Percentiles rank a stretch among this genome's conserved stretches.
These are phyloP conservation scores for Populus nigra DNA, from an alignment of 345 rosid species.

Conservation along the genomic window DNA sequence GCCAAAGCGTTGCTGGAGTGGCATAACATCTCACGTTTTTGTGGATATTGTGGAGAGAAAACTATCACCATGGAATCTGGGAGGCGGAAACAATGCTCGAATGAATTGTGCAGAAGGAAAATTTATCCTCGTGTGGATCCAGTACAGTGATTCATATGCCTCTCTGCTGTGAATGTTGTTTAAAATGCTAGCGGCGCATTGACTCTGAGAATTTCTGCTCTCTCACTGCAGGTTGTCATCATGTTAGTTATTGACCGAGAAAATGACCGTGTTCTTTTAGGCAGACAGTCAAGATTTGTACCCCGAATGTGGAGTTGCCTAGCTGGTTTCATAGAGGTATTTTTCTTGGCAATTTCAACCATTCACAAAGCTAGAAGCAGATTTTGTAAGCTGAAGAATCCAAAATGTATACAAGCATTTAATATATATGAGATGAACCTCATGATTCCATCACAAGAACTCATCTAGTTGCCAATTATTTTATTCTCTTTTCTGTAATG, in stretches of 20 bases:
- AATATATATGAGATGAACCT: background rate
- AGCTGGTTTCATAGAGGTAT: conserved; percentile 93
- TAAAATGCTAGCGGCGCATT: conserved; percentile 7
- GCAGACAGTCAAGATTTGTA: conserved; percentile 80
- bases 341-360: conserved; percentile 3
- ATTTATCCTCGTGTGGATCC: conserved; percentile 94
- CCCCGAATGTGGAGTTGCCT: conserved; percentile 98
- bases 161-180: background rate
- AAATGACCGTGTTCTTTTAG: conserved; percentile 74
- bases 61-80: conserved; percentile 81
- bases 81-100: conserved; percentile 68
- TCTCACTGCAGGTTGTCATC: conserved; percentile 69
- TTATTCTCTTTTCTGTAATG: background rate
- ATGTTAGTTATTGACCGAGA: conserved; percentile 90
- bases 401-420: background rate
- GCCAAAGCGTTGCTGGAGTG: conserved; percentile 89
- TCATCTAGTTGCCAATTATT: background rate
- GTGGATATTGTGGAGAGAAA: conserved; percentile 75
- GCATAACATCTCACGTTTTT: conserved; percentile 62
- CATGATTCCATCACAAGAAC: background rate
- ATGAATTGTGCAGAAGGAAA: conserved; percentile 57
- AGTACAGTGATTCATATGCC: conserved; percentile 32
- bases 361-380: background rate
- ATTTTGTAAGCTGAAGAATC: background rate
- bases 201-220: background rate